A percentile compares a stretch with the other conserved stretches of the same genome.
phyloP scores from a whole-genome alignment of 495 filamentous ascomycete genomes.

The Penicillium ochrochloron region DNA sequence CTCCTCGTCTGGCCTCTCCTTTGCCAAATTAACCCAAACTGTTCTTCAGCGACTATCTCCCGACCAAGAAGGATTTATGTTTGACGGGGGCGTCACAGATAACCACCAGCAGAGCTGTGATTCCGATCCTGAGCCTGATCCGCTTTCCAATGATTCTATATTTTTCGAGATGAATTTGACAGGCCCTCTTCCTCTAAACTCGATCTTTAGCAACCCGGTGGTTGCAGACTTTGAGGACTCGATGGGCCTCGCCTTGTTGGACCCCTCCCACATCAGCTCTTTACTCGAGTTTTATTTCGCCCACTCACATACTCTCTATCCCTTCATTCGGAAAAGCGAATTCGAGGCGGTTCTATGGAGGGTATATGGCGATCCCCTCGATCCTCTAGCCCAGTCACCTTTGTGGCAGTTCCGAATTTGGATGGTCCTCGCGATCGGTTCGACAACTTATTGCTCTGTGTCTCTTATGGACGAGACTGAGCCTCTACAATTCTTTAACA shows the following conservation, averaged over 20 bases:
- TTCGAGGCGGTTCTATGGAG: constrained; percentile 35
- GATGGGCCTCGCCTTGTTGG: constrained; percentile 24
- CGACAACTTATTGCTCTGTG: constrained; percentile 43
- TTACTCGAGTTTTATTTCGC: constrained; percentile 47
- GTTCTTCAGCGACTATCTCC: constrained; percentile 53
- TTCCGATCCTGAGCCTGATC: constrained; percentile 14
- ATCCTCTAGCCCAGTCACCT: constrained; percentile 32
- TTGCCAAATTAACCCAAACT: constrained; percentile 44
- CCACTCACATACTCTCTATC: constrained; percentile 48
- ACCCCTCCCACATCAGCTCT: constrained; percentile 33
- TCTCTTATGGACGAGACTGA: constrained; percentile 45
- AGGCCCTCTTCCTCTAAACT: constrained; percentile 26
- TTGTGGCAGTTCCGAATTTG: constrained; percentile 42
- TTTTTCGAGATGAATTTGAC: constrained; percentile 23
- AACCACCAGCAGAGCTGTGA: constrained; percentile 18
- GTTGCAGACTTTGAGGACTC: constrained; percentile 26
- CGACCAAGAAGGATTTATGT: constrained; percentile 47
- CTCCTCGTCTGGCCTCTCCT: constrained; percentile 42
- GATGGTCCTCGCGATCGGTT: constrained; percentile 49
- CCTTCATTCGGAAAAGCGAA: constrained; percentile 37
- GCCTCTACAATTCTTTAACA: constrained; percentile 40
- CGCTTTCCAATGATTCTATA: constrained; percentile 16
- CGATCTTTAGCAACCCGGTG: constrained; percentile 24
- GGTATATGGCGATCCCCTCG: constrained; percentile 33
- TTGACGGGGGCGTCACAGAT: constrained; percentile 28